Conservation (phyloP, 352 stramenopile species). For the Globisporangium abappressorium region DNA sequence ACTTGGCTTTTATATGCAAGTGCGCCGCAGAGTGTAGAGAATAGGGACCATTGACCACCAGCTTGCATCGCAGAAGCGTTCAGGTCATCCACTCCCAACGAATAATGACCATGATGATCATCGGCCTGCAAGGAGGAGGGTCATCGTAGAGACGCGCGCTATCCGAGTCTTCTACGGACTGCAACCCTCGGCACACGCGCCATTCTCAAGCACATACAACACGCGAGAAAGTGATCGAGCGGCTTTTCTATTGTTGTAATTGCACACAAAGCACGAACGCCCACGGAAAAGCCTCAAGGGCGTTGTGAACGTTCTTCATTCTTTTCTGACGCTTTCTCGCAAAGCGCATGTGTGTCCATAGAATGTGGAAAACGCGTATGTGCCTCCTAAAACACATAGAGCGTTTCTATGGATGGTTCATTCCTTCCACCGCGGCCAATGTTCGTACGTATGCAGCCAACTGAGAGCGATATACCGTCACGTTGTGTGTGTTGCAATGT, state of each 20-base stretch:
- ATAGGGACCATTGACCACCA: background rate
- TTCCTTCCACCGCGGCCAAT: too few species aligned
- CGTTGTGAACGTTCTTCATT: background rate
- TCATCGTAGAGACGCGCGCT: background rate
- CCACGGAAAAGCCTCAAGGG: background rate
- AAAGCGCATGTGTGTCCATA: background rate
- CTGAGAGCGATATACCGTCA: background rate
- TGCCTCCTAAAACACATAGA: too few species aligned
- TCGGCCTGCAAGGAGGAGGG: background rate
- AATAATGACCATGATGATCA: background rate
- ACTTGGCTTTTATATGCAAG: background rate
- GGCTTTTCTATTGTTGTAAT: background rate
- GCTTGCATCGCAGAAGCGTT: conserved; percentile 3
- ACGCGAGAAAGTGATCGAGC: too few species aligned
- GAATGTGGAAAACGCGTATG: background rate
- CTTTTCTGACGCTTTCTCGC: background rate
- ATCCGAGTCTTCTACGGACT: background rate
- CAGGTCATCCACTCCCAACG: background rate
- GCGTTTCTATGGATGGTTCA: too few species aligned
- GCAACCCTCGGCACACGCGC: background rate
- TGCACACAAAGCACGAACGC: background rate
- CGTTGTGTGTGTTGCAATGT: background rate
- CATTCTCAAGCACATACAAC: background rate
- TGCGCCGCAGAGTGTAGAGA: background rate
- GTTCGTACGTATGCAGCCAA: background rate